Base-by-base conservation (phyloP, 2,329 filamentous ascomycete genomes). In the Parasarocladium wereldwijsianum region DNA sequence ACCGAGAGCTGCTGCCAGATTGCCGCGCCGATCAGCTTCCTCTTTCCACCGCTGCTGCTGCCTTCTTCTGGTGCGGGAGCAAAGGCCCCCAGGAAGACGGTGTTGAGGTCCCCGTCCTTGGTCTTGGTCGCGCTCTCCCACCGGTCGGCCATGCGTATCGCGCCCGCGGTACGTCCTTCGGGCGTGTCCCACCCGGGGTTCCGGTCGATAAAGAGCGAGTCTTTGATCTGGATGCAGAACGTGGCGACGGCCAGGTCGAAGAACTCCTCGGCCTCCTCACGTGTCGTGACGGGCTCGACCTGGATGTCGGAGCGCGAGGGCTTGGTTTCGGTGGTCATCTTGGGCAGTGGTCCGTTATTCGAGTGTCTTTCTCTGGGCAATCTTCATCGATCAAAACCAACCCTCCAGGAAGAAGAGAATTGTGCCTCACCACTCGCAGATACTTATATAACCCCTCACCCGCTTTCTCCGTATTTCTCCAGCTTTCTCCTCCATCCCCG, bases 171-270 rank as follows among this genome's bases (percentile, higher is more conserved):
- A 16, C 43, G 49, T 8, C 66, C 67, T 10, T 53, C 46, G 5
- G 58, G 48, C 0, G 60, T 66, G 20, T 70, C 57, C 66, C 67
- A 73, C 12, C 53, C 60, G 0, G 67, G 67, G 34, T 67, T 67
- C 47, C 64, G 52, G 35, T 50, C 47, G 1, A 49, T 52, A 62
- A 64, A 73, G 30, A 71, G 45, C 6, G 50, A 53, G 41, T 74
- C 69, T 17, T 47, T 45, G 9, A 51, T 51, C 40, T 73, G 68
- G 11, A 42, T 42, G 15, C 65, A 68, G 35, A 73, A 73, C 5
- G 52, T 42, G 5, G 43, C 40, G 32, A 38, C 34, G 6, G 37
- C 35, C 32, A 41, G 43, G 11, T 42, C 35, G 36, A 49, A 49
- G 7, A 31, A 40, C 12, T 33, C 35, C 3, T 31, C 13, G 26